phyloP scores from a whole-genome alignment of 2,329 filamentous ascomycete species.

The Sordariomycetes sp. region DNA sequence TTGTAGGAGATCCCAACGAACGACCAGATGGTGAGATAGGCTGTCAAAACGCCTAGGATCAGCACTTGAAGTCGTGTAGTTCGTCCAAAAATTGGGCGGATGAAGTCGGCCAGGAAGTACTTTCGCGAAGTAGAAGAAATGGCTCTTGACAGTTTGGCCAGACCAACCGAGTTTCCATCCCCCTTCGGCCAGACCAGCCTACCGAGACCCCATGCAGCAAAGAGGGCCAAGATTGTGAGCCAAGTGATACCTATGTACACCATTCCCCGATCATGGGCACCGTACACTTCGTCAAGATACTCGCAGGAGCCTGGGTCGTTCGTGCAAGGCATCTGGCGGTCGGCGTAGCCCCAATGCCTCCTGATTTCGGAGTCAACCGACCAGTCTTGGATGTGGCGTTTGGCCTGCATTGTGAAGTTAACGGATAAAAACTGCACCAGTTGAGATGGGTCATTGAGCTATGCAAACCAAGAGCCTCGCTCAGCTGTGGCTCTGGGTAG shows the following conservation, averaged over 20 bases:
- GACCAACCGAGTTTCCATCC: conserved; percentile 4
- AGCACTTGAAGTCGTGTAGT: conserved; percentile 60
- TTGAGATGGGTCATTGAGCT: no score
- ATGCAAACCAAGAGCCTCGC: no score
- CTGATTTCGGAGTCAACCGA: conserved; percentile 21
- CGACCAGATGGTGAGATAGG: conserved; percentile 58
- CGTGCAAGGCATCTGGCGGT: conserved; percentile 32
- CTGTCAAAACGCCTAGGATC: conserved; percentile 46
- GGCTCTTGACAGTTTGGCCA: conserved; percentile 20
- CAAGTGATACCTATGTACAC: conserved; percentile 41
- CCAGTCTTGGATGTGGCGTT: conserved; percentile 30
- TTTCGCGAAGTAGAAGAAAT: conserved; percentile 31
- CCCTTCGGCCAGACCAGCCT: background rate
- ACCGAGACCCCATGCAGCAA: conserved; percentile 30
- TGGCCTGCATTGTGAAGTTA: background rate
- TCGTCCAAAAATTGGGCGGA: conserved; percentile 54
- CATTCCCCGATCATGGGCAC: conserved; percentile 38
- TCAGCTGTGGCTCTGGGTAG: no score
- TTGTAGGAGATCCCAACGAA: conserved; percentile 62
- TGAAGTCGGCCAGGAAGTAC: conserved; percentile 52
- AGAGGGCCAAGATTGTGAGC: conserved; percentile 31
- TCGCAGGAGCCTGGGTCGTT: conserved; percentile 35
- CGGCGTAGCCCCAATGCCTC: conserved; percentile 36
- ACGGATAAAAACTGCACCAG: no score
- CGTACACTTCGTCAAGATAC: conserved; percentile 42